Conservation (phyloP, 352 stramenopile genomes). For the Pythium insidiosum region DNA sequence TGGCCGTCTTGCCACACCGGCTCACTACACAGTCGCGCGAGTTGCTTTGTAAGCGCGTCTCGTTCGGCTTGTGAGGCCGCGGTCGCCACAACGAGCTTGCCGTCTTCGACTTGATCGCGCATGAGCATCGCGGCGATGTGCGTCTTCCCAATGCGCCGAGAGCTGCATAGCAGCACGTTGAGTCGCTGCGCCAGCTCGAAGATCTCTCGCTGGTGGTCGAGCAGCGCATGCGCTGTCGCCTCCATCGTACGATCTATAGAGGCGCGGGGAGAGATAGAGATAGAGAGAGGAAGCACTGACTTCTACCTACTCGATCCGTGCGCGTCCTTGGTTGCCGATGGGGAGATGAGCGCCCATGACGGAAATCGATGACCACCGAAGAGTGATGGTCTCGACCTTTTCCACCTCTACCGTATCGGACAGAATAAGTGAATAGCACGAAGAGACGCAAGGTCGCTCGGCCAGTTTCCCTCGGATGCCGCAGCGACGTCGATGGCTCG, state of each 20-base stretch:
- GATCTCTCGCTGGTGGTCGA: constrained; percentile 57
- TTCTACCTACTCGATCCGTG: not conserved
- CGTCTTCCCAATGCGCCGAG: constrained; percentile 57
- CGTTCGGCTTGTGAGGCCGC: constrained; percentile 24
- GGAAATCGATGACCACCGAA: too few species aligned
- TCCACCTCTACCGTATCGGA: too few species aligned
- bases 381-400: too few species aligned
- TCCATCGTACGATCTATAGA: not conserved
- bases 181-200: constrained; percentile 46
- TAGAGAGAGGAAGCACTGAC: not conserved
- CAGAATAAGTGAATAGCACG: too few species aligned
- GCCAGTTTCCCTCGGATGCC: not conserved
- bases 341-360: too few species aligned
- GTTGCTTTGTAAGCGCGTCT: constrained; percentile 20
- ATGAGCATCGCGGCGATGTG: constrained; percentile 48
- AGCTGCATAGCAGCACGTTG: constrained; percentile 57
- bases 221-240: constrained; percentile 5
- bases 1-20: constrained; percentile 23
- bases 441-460: not conserved
- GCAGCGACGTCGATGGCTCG: not conserved
- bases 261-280: not conserved
- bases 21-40: constrained; percentile 34
- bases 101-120: constrained; percentile 19
- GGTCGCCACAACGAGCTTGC: constrained; percentile 25
- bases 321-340: too few species aligned